Evolutionary conservation across 345 rosid genomes (phyloP).

Genomic region (Hypericum perforatum): DNA sequence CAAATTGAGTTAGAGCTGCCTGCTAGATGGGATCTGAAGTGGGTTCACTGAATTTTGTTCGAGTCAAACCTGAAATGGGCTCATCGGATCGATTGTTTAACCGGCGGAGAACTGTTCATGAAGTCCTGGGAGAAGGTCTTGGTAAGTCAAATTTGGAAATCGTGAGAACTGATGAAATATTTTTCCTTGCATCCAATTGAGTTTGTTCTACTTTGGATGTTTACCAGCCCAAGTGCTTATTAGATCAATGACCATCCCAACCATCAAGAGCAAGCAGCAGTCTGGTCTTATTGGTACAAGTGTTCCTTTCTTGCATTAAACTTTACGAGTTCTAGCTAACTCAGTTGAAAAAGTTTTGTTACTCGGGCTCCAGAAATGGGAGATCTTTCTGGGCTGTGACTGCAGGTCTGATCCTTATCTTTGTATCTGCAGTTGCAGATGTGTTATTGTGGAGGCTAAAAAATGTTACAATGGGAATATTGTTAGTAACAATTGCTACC

Average conservation of each 20-base stretch:
- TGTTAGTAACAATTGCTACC: constrained; percentile 55
- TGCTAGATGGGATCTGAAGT: constrained; percentile 37
- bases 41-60: constrained; percentile 17
- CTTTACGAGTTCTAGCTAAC: no score
- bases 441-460: constrained; percentile 75
- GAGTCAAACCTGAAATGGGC: constrained; percentile 36
- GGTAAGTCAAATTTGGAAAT: constrained; percentile 27
- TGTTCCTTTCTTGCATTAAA: no score
- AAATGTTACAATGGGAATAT: constrained; percentile 51
- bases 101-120: constrained; percentile 58
- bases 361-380: no score
- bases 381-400: neutral
- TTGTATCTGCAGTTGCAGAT: constrained; percentile 67
- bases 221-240: no score
- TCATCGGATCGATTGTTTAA: constrained; percentile 48
- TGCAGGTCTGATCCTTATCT: neutral
- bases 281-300: no score
- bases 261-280: no score
- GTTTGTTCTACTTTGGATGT: no score
- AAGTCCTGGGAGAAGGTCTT: constrained; percentile 75
- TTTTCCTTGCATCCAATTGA: no score
- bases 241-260: no score
- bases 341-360: no score
- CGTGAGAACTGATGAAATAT: neutral
- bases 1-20: constrained; percentile 12